Percentiles rank a stretch among this genome's conserved stretches.
Evolutionary conservation across 805 yeast genomes (phyloP).

Genomic region (Saturnispora halmiae): DNA sequence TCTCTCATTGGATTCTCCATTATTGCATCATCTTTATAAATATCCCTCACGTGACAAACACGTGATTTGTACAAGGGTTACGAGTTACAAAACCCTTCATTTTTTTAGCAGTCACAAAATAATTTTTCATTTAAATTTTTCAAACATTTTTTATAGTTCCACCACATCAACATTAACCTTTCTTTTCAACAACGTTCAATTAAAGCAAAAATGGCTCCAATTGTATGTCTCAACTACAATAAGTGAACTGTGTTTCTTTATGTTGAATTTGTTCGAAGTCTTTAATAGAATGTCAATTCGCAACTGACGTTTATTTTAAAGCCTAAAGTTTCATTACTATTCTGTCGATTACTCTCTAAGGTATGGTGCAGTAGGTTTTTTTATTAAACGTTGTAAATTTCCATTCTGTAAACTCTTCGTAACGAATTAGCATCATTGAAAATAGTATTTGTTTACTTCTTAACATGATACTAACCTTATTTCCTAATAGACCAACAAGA

Average conservation of each 20-base stretch:
- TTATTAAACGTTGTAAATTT: not conserved
- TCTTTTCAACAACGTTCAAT: not conserved
- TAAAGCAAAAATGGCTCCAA: conserved; percentile 29
- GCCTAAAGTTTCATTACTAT: conserved; percentile 18
- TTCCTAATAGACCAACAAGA: conserved; percentile 60
- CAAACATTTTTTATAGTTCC: not conserved
- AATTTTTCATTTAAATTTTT: conserved; percentile 1
- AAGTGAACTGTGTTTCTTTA: not conserved
- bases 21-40: not conserved
- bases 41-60: conserved; percentile 6
- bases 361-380: conserved; percentile 12
- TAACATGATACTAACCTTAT: conserved; percentile 4
- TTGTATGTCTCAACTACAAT: conserved; percentile 23
- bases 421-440: not conserved
- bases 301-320: conserved; percentile 19
- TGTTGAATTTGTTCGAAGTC: conserved; percentile 10
- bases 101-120: conserved; percentile 2
- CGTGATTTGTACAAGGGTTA: conserved; percentile 7
- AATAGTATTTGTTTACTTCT: not conserved
- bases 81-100: not conserved
- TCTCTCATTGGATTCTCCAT: not conserved
- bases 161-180: no score
- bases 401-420: conserved; percentile 8
- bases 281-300: conserved; percentile 20
- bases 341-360: conserved; percentile 13